Base-by-base conservation (phyloP, 306 rosid species). In the Cajanus cajan region DNA sequence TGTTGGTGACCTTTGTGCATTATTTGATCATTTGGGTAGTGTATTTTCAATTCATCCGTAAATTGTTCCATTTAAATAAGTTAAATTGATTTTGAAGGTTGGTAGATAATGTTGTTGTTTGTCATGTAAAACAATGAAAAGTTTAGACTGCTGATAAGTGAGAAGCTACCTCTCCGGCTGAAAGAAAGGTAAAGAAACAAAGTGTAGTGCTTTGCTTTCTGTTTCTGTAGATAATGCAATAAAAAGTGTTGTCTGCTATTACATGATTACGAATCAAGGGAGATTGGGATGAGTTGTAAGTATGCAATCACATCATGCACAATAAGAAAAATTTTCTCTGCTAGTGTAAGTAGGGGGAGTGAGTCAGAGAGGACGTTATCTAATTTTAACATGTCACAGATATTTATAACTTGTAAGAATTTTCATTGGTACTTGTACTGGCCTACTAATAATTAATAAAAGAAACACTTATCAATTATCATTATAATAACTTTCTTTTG, bases 181-280 rank as follows among this genome's bases (percentile, higher is more conserved):
- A 64, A 18, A 44, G 15, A 25, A 68, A 43, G 14, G 74, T 25
- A 15, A 25, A 24, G 72, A 41, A 64, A 36, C 4, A 40, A 19
- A 39, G 19, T 15, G 11, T 7, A n/a, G 28, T 70, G 44, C 55
- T 22, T 43, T 70, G 44, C 55, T 22, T 43, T 61, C 31, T 1
- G n/a, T 64, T 8, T 68, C 15, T 24, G 41, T 21, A 12, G 19
- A 21, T 31, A 41, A 22, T 66, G 24, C 47, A 33, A 25, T 1
- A 16, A 61, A 78, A 59, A 37, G 63, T 36, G 68, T 8, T 25
- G 64, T 78, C 45, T 25, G 37, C 72, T 39, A 68, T 22, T 66
- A 16, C 78, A 44, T 12, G 36, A 52, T 34, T 18, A n/a, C 33
- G 44, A 69, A 47, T 45, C 13, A 25, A 28, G 24, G 5, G 51